These are phyloP conservation scores for Plectosphaerella cucumerina DNA, from an alignment of 2,329 filamentous ascomycete species.

Conservation along the genomic window DNA sequence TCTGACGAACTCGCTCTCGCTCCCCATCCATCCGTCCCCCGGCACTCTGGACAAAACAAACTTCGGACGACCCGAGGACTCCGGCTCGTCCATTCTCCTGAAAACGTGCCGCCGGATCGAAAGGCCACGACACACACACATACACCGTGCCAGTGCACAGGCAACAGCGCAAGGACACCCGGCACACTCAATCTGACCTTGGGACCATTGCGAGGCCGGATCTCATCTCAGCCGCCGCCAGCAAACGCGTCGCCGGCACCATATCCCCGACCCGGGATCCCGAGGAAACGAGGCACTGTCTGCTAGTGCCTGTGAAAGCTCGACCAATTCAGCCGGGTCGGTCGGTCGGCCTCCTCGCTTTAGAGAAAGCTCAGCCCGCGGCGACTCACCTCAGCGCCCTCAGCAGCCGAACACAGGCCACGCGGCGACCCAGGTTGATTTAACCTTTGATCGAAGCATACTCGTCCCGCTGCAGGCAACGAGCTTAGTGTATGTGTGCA, in stretches of 20 bases:
- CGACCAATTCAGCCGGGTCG: no score
- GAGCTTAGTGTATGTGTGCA: neutral
- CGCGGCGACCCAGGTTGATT: neutral
- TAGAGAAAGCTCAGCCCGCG: no score
- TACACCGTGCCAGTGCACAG: neutral
- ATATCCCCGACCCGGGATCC: no score
- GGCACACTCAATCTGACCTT: no score
- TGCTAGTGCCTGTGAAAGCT: no score
- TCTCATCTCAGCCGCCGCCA: no score
- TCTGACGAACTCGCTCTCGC: neutral
- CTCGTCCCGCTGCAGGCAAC: neutral
- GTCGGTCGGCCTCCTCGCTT: no score
- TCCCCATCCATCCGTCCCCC: neutral
- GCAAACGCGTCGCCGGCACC: no score
- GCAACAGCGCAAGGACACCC: no score
- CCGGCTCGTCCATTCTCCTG: neutral
- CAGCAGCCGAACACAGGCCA: neutral
- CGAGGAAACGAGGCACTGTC: no score
- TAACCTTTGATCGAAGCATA: neutral
- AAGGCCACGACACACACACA: neutral
- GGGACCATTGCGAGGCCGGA: no score
- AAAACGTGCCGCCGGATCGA: neutral
- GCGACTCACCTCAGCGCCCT: no score
- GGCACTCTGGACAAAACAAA: conserved; percentile 5
- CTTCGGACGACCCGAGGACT: neutral